Conservation (phyloP, 2,329 filamentous ascomycete species). For the Proliferodiscus dingleyae region DNA sequence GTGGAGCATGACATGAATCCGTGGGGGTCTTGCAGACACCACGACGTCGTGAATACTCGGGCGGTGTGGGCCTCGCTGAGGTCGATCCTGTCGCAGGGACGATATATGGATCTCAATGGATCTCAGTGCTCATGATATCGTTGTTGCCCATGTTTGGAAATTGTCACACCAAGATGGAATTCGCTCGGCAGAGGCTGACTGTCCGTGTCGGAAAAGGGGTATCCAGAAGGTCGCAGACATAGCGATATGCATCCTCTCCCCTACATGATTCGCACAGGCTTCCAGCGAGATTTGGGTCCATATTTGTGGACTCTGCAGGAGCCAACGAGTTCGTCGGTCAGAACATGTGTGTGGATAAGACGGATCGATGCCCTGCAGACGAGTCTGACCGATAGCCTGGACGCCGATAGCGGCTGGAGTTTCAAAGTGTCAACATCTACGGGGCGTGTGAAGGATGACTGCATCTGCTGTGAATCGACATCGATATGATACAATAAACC, state of each 20-base stretch:
- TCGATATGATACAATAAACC: no score
- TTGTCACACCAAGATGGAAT: slow-evolving; percentile 4
- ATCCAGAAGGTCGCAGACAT: background rate
- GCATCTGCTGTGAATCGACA: no score
- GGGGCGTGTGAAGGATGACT: no score
- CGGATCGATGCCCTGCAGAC: background rate
- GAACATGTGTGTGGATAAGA: background rate
- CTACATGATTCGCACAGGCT: no score
- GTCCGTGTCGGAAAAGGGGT: slow-evolving; percentile 2
- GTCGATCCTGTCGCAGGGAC: slow-evolving; percentile 1
- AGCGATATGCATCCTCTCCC: no score
- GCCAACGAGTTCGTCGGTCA: background rate
- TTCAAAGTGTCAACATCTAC: no score
- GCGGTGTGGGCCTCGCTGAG: slow-evolving; percentile 11
- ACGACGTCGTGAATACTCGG: slow-evolving; percentile 9
- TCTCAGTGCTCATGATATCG: slow-evolving; percentile 6
- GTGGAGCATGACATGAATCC: background rate
- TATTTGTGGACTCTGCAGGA: background rate
- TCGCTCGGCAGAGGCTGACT: background rate
- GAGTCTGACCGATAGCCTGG: no score
- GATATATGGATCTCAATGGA: background rate
- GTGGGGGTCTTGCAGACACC: slow-evolving; percentile 7
- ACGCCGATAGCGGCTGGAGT: no score
- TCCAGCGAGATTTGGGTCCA: background rate
- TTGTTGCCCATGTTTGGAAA: background rate